Evolutionary conservation across 1,139 yeast species (phyloP).

Genomic region (Geotrichum europaeum): DNA sequence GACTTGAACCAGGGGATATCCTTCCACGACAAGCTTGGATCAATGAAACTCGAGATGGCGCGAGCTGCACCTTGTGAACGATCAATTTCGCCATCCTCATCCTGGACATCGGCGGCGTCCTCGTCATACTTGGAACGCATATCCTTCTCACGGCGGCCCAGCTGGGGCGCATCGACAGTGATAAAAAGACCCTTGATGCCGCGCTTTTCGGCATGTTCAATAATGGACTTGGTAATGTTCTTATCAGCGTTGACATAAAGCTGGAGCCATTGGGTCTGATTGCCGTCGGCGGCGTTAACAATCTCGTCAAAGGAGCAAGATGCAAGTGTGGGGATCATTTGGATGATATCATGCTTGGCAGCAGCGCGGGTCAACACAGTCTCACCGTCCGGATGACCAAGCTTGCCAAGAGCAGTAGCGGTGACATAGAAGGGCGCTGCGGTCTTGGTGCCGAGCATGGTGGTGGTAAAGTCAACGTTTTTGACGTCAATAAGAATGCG

Average conservation of each 20-base stretch:
- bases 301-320: constrained; percentile 54
- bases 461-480: constrained; percentile 48
- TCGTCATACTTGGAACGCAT: constrained; percentile 53
- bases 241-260: constrained; percentile 76
- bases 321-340: constrained; percentile 49
- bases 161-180: constrained; percentile 91
- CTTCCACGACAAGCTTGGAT: constrained; percentile 66
- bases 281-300: constrained; percentile 40
- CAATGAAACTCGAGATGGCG: constrained; percentile 69
- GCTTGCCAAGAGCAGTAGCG: constrained; percentile 52
- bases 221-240: constrained; percentile 51
- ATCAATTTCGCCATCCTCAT: constrained; percentile 46
- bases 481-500: constrained; percentile 67
- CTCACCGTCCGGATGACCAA: constrained; percentile 56
- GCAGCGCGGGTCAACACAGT: constrained; percentile 46
- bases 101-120: constrained; percentile 47
- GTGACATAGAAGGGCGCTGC: constrained; percentile 51
- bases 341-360: constrained; percentile 43
- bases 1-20: constrained; percentile 55
- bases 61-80: constrained; percentile 80
- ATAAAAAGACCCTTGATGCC: constrained; percentile 78
- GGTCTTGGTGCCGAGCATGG: constrained; percentile 45
- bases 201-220: constrained; percentile 64
- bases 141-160: constrained; percentile 81
- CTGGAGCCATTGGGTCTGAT: constrained; percentile 82